These are phyloP conservation scores for Rhizopogon rudus DNA, from an alignment of 768 basidiomycete genomes.

Conservation along the genomic window DNA sequence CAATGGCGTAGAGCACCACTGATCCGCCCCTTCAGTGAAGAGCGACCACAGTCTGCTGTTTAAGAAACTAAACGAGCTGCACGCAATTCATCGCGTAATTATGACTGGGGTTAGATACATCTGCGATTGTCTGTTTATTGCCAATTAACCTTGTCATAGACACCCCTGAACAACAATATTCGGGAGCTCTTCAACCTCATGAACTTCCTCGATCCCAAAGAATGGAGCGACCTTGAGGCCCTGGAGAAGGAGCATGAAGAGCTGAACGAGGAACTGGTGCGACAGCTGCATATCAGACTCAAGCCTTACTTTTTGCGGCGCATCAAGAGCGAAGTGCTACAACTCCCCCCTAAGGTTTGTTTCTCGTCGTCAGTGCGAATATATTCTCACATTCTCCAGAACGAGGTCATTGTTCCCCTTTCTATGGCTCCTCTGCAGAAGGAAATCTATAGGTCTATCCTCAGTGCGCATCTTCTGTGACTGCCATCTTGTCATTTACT, in stretches of 20 bases:
- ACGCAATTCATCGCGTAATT: conserved; percentile 73
- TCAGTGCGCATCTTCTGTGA: conserved; percentile 46
- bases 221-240: conserved; percentile 72
- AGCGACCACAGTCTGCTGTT: conserved; percentile 77
- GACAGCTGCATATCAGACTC: conserved; percentile 71
- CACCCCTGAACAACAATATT: conserved; percentile 96
- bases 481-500: conserved; percentile 5
- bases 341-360: conserved; percentile 84
- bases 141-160: conserved; percentile 35
- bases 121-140: neutral
- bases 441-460: conserved; percentile 80
- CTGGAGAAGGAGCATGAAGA: conserved; percentile 73
- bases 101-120: conserved; percentile 71
- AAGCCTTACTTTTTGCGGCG: conserved; percentile 92
- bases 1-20: neutral
- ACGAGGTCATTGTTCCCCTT: conserved; percentile 88
- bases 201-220: conserved; percentile 82
- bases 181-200: conserved; percentile 95
- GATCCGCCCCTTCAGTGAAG: conserved; percentile 55
- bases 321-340: conserved; percentile 88
- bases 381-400: conserved; percentile 36
- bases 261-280: conserved; percentile 75
- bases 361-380: neutral
- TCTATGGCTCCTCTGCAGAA: conserved; percentile 85
- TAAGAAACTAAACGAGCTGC: conserved; percentile 76